Evolutionary conservation across 352 stramenopile species (phyloP), one percentile per base, ranked within the genome.

Genomic region (Phytophthora meadii): DNA sequence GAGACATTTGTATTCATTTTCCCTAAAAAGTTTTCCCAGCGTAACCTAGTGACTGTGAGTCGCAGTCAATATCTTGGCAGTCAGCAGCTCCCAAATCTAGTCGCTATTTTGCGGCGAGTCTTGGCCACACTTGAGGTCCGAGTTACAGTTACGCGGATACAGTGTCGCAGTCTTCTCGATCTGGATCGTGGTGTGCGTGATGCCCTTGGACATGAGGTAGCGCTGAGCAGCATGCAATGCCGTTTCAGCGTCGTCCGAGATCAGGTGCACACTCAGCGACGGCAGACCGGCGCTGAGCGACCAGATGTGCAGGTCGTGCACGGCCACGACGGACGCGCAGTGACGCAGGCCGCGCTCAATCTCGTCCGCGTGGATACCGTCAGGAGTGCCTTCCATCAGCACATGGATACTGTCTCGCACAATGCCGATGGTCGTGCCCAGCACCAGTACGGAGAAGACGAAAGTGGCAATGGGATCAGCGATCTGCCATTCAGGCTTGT

Each of bases 291-390:
- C 87, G 25, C 90, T 98, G 49, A 99, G 92, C 52, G 80, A 97
- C 98, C 98, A 99, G 58, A 99, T 98, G 82, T 99, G 97, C 58
- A 99, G 77, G 75, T 99, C 95, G 79, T 99, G 97, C 12, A 99
- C 92, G 55, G 98, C 86, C 8, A 84, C 66, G 4, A 99, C 95
- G 2, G 91, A 88, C 17, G 77, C 52, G 53, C 98, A 88, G 27
- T 45, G 58, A 32, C 67, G 72, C 52, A 99, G 81, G 1, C 77
- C 86, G n/a, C 84, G 39, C 49, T 93, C 86, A 19, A 99, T 90
- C 58, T 96, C 77, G 12, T 91, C 73, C 40, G 86, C 81, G 65
- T 98, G 79, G 42, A 99, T 90, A 41, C 89, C 81, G 2, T 95
- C 82, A 0, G 97, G 97, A 7, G 96, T 97, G 62, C 95, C 97